These are phyloP conservation scores for Aspergillus melleus DNA, from an alignment of 2,329 filamentous ascomycete species.

Conservation along the genomic window DNA sequence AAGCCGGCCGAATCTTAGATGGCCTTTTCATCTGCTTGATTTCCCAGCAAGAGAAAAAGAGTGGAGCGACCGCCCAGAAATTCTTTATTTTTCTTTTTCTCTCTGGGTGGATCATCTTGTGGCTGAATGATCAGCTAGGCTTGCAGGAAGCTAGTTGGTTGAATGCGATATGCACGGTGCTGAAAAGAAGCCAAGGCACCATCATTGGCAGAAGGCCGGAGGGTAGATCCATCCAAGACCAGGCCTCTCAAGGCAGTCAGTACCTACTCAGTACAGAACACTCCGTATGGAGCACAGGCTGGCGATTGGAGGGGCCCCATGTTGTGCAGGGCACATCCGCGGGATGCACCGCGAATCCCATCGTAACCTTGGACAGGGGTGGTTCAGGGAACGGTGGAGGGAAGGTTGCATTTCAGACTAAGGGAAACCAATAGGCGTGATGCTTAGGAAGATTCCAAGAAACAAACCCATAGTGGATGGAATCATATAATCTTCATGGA, in stretches of 20 bases:
- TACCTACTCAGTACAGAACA: not conserved
- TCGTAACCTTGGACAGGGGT: slow-evolving; percentile 23
- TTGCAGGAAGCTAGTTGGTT: slow-evolving; percentile 34
- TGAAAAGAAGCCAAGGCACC: slow-evolving; percentile 18
- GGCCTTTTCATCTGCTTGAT: not conserved
- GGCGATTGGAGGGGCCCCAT: slow-evolving; percentile 16
- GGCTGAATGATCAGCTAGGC: slow-evolving; percentile 28
- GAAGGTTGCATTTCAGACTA: slow-evolving; percentile 20
- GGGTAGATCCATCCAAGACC: slow-evolving; percentile 11
- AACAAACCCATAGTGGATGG: slow-evolving; percentile 4
- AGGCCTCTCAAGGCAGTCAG: not conserved
- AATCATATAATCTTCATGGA: slow-evolving; percentile 1
- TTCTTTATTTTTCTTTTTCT: slow-evolving; percentile 1
- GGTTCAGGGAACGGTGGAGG: slow-evolving; percentile 9
- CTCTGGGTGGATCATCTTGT: slow-evolving; percentile 15
- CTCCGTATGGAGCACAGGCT: slow-evolving; percentile 11
- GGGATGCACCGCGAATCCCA: slow-evolving; percentile 22
- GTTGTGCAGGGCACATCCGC: slow-evolving; percentile 24
- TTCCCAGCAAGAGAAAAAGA: not conserved
- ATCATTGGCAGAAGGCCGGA: slow-evolving; percentile 16
- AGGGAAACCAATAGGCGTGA: slow-evolving; percentile 7
- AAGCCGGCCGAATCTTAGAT: slow-evolving; percentile 15
- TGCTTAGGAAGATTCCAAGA: not conserved
- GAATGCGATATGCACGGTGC: slow-evolving; percentile 24
- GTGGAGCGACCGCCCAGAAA: slow-evolving; percentile 6